phyloP scores from a whole-genome alignment of 2,329 filamentous ascomycete genomes.

The Huntiella savannae region DNA sequence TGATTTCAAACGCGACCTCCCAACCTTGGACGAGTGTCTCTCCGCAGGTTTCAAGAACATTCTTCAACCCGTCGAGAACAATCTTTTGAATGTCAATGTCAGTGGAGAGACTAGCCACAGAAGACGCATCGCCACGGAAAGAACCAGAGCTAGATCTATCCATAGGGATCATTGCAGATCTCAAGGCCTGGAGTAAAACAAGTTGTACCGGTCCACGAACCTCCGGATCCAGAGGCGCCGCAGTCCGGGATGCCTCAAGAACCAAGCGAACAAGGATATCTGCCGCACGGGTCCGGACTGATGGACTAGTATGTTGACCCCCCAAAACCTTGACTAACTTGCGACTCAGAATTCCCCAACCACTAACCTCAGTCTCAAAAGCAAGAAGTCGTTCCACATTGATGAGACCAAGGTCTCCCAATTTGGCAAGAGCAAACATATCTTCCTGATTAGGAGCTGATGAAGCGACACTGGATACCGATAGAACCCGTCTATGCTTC shows the following conservation, averaged over 20 bases:
- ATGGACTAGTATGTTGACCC: constrained; percentile 26
- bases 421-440: constrained; percentile 51
- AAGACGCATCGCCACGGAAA: not conserved
- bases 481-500: constrained; percentile 27
- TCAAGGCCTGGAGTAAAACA: constrained; percentile 50
- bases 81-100: constrained; percentile 68
- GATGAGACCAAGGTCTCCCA: constrained; percentile 52
- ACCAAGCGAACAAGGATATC: constrained; percentile 42
- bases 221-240: constrained; percentile 31
- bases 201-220: constrained; percentile 44
- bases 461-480: constrained; percentile 25
- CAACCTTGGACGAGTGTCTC: constrained; percentile 70
- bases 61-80: constrained; percentile 61
- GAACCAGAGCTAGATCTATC: not conserved
- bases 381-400: constrained; percentile 58
- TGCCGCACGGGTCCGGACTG: constrained; percentile 40
- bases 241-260: constrained; percentile 37
- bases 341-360: constrained; percentile 50
- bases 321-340: constrained; percentile 34
- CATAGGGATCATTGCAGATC: constrained; percentile 30
- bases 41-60: constrained; percentile 70
- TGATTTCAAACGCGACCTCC: constrained; percentile 69
- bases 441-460: constrained; percentile 40
- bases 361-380: constrained; percentile 46
- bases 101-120: constrained; percentile 20